Evolutionary conservation across 257 asterid species (phyloP).

Genomic region (Solanum lycopersicoides): DNA sequence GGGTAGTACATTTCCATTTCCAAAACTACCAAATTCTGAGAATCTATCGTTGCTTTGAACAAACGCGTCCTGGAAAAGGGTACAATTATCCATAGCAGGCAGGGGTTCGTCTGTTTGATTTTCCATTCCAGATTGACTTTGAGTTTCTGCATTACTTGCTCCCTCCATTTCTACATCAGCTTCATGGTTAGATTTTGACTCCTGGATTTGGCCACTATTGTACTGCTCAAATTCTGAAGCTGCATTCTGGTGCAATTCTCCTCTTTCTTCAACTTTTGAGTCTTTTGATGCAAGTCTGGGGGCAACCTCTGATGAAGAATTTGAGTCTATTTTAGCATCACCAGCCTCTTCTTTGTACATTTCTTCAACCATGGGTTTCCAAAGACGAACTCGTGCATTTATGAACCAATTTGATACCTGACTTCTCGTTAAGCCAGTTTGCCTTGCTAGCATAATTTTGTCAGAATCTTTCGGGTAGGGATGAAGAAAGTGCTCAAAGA

Average conservation of each 20-base stretch:
- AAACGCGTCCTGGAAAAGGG: slow-evolving; percentile 6
- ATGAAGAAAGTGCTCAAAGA: slow-evolving; percentile 86
- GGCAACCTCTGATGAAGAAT: slow-evolving; percentile 44
- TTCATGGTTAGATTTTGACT: slow-evolving; percentile 27
- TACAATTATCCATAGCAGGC: slow-evolving; percentile 6
- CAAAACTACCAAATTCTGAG: slow-evolving; percentile 53
- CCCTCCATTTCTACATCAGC: slow-evolving; percentile 35
- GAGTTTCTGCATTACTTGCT: slow-evolving; percentile 17
- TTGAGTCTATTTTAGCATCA: slow-evolving; percentile 51
- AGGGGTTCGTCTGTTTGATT: slow-evolving; percentile 11
- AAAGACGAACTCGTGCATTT: slow-evolving; percentile 86
- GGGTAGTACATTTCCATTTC: slow-evolving; percentile 10
- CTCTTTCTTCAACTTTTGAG: slow-evolving; percentile 28
- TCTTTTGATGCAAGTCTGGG: slow-evolving; percentile 15
- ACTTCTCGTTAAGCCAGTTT: slow-evolving; percentile 81
- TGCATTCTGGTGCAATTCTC: slow-evolving; percentile 27
- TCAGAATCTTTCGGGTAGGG: slow-evolving; percentile 93
- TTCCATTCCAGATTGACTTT: slow-evolving; percentile 13
- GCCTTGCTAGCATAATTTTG: slow-evolving; percentile 84
- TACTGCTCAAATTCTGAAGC: slow-evolving; percentile 14
- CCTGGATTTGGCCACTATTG: slow-evolving; percentile 14
- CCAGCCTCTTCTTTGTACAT: slow-evolving; percentile 86
- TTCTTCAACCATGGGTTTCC: slow-evolving; percentile 99
- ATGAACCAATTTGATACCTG: slow-evolving; percentile 99
- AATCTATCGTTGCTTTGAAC: slow-evolving; percentile 16